Evolutionary conservation across 305 asterid species (phyloP).

Genomic region (Fraxinus angustifolia): DNA sequence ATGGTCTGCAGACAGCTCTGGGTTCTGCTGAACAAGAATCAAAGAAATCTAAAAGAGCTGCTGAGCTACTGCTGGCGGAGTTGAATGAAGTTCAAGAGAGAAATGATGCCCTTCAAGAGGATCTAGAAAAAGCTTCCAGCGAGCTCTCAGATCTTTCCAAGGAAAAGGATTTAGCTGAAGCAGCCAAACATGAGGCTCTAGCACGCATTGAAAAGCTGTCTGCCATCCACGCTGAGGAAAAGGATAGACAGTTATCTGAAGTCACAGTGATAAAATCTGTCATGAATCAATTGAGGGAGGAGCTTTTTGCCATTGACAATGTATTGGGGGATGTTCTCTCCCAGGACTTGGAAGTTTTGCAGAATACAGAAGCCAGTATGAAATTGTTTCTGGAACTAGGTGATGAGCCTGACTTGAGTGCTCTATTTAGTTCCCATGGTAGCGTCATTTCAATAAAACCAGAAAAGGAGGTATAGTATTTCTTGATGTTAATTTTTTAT

Average conservation of each 20-base stretch:
- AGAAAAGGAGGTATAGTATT: slow-evolving; percentile 53
- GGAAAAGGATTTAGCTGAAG: slow-evolving; percentile 63
- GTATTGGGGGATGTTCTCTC: slow-evolving; percentile 64
- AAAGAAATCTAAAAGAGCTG: slow-evolving; percentile 80
- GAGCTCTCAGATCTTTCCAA: slow-evolving; percentile 63
- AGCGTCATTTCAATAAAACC: slow-evolving; percentile 34
- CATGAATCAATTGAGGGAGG: slow-evolving; percentile 51
- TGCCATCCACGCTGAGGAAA: slow-evolving; percentile 56
- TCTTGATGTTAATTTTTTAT: slow-evolving; percentile 6
- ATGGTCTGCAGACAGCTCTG: slow-evolving; percentile 44
- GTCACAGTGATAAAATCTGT: slow-evolving; percentile 46
- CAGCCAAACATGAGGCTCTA: slow-evolving; percentile 62
- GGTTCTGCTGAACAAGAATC: slow-evolving; percentile 64
- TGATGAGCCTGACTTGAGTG: slow-evolving; percentile 30
- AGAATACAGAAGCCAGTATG: slow-evolving; percentile 44
- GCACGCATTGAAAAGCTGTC: slow-evolving; percentile 58
- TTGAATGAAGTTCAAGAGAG: slow-evolving; percentile 98
- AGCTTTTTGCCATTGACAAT: slow-evolving; percentile 44
- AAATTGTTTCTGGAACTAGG: slow-evolving; percentile 45
- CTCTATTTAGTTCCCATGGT: slow-evolving; percentile 35
- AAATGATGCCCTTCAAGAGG: slow-evolving; percentile 87
- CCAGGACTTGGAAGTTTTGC: slow-evolving; percentile 63
- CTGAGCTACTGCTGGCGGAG: slow-evolving; percentile 88
- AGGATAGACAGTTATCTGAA: slow-evolving; percentile 62
- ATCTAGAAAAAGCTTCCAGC: slow-evolving; percentile 50